Evolutionary conservation across 129 eudicot genomes (phyloP), one percentile per base, ranked within the genome.

Genomic region (Pseudognaphalium luteoalbum): DNA sequence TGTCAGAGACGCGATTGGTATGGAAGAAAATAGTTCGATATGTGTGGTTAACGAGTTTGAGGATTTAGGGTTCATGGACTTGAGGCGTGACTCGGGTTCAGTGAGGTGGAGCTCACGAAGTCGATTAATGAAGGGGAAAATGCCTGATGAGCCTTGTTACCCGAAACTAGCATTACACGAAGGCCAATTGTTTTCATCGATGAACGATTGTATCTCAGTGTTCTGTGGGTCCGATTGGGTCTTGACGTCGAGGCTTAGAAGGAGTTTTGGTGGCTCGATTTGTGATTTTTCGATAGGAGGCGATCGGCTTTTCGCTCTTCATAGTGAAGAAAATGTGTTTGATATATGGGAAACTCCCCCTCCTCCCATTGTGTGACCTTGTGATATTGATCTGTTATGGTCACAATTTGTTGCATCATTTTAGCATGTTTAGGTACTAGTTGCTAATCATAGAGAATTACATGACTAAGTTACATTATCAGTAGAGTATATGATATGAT

Each of bases 211-310:
- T 22, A 86, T 95, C 41, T 95, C 99, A 8, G 99, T 95, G 73
- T 95, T 91, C 51, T 91, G 90, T 60, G 99, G 99, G 28, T 85
- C 96, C 1, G 99, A 95, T 60, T 95, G 97, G 91, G 99, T 89
- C 17, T 41, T 89, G 62, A 91, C 99, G 9, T 95, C 99, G 52
- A 79, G 97, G 87, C 86, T 95, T 9, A 74, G 87, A 32, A 73
- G 89, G 74, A 85, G 96, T 69, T 84, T 75, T 44, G 99, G 97
- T 17, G 99, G 99, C 17, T 90, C 96, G 9, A 95, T 95, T 39
- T 89, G 96, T 20, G 99, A 95, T 78, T 89, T 95, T 41, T 89
- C 97, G 4, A 95, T 95, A 5, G 96, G 94, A 19, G 99, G 99
- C 8, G 96, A 95, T 76, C 83, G 97, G 57, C 89, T 95, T 28